phyloP scores from a whole-genome alignment of 75 land plant genomes.

The Pinus albicaulis region DNA sequence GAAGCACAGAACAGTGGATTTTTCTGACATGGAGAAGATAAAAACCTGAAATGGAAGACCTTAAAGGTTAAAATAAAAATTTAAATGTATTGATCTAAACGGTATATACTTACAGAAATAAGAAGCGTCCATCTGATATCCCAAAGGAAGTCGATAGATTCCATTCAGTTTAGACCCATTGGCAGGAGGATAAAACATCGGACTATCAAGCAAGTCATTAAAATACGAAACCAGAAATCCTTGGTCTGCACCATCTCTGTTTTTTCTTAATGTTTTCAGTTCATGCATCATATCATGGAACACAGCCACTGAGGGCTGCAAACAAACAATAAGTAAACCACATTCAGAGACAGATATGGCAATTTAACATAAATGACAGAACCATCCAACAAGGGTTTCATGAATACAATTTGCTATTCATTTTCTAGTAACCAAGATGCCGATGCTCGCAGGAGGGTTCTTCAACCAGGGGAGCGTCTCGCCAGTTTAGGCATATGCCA shows the following conservation, averaged over 20 bases:
- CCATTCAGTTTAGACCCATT: slow-evolving; percentile 83
- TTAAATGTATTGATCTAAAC: neutral
- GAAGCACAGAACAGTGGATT: neutral
- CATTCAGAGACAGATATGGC: no score
- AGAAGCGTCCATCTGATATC: slow-evolving; percentile 99
- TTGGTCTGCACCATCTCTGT: slow-evolving; percentile 95
- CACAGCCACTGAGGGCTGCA: slow-evolving; percentile 84
- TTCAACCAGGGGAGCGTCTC: neutral
- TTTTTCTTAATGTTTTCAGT: slow-evolving; percentile 37
- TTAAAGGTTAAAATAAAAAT: neutral
- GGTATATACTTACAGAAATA: slow-evolving; percentile 78
- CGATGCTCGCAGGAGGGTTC: neutral
- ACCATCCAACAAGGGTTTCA: neutral
- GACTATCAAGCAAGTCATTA: slow-evolving; percentile 76
- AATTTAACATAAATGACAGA: neutral
- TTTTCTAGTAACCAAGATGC: neutral
- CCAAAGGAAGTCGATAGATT: slow-evolving; percentile 79
- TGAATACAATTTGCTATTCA: neutral
- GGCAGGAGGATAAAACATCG: slow-evolving; percentile 84
- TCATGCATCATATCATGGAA: slow-evolving; percentile 74
- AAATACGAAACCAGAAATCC: slow-evolving; percentile 81
- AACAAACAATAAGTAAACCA: neutral
- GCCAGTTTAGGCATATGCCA: neutral
- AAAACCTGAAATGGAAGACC: no score
- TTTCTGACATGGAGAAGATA: neutral